Base-by-base conservation (phyloP, 306 rosid species). In the Fagus crenata region DNA sequence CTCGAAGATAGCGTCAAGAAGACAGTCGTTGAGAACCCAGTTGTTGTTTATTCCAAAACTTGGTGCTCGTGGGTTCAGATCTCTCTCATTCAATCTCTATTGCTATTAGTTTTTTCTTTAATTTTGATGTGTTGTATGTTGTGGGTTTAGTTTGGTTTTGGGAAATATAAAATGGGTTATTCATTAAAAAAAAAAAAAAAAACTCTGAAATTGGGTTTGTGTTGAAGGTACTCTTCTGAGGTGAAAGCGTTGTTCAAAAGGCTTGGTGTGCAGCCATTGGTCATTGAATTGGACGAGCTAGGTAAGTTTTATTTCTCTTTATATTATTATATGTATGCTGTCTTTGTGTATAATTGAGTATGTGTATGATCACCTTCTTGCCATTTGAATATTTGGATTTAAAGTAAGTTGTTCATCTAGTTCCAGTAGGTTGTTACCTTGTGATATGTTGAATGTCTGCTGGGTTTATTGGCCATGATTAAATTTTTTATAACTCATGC, bases 201-300 rank as follows among this genome's bases (percentile, higher is more conserved):
- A 22, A 22, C 28, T 22, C 36, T 78, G 76, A 77, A 58, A 28
- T 71, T 35, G 69, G 5, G 51, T 33, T 22, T 61, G 35, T 42
- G 39, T 81, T 55, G 40, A 63, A 93, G 98, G 84, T 93, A 92
- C 82, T 95, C 97, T 6, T 85, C 92, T 40, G 99, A 95, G 85
- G 96, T 95, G 49, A 95, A 95, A 83, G 53, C 90, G 17, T 82
- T 95, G 84, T 88, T 95, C 89, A 86, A 87, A 72, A 91, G 80
- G 77, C 93, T 95, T 74, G 96, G 92, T 4, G 84, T 33, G 71
- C 80, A 85, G 69, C 97, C 97, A 2, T 18, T 90, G 54, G 90
- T 95, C 36, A 49, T 95, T 74, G 99, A 95, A 89, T 87, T 95
- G 93, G 99, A 95, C 65, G 93, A 95, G 82, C 81, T 95, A 80